Conservation (phyloP, 208 protist genomes). For the Lotmaria passim region DNA sequence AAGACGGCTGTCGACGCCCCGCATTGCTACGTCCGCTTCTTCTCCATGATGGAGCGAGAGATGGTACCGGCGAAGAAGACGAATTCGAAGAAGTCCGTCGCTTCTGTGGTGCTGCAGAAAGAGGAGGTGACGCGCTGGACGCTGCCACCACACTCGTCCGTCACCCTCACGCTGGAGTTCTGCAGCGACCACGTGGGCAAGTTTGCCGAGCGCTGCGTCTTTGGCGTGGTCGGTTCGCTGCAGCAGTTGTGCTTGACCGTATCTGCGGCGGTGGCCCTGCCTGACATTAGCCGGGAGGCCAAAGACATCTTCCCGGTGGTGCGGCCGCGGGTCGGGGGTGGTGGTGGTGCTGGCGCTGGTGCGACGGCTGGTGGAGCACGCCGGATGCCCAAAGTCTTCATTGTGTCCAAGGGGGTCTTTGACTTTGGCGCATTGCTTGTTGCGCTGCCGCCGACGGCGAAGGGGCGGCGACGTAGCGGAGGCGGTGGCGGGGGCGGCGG, state of each 20-base stretch:
- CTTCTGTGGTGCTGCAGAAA: conserved; percentile 31
- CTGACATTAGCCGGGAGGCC: conserved; percentile 88
- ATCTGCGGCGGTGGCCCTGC: conserved; percentile 59
- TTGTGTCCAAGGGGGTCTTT: conserved; percentile 75
- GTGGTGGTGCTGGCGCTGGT: conserved; percentile 21
- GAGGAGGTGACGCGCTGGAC: conserved; percentile 88
- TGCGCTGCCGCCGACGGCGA: conserved; percentile 31
- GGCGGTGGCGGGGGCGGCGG: no score
- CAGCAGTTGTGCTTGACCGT: conserved; percentile 68
- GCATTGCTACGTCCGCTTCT: conserved; percentile 69
- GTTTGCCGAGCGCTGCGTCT: conserved; percentile 50
- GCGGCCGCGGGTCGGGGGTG: conserved; percentile 35
- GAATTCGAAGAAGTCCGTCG: conserved; percentile 27
- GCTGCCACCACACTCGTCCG: conserved; percentile 65
- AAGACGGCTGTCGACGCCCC: background rate
- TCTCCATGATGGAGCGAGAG: conserved; percentile 72
- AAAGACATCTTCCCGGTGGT: conserved; percentile 83
- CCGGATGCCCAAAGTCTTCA: conserved; percentile 64
- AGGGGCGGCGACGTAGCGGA: conserved; percentile 46
- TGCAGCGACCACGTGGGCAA: conserved; percentile 61
- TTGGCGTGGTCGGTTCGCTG: conserved; percentile 81
- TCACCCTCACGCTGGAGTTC: conserved; percentile 83
- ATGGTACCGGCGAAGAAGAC: conserved; percentile 50
- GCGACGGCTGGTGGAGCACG: background rate
- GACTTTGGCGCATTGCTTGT: conserved; percentile 96